Evolutionary conservation across 176 grass and related monocot genomes (phyloP).

Genomic region (Raddia distichophylla): DNA sequence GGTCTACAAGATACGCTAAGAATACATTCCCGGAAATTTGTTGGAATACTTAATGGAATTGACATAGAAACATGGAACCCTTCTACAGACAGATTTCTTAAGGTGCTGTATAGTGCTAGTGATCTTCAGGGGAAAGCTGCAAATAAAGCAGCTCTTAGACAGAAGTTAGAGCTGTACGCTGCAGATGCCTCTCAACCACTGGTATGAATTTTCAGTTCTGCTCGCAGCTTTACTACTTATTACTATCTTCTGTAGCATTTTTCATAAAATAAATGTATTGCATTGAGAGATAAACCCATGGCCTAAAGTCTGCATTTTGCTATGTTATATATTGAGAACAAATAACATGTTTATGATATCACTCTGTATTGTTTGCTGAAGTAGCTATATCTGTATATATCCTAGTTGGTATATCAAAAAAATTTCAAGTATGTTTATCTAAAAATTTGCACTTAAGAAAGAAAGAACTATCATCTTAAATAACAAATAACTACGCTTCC

Average conservation of each 20-base stretch:
- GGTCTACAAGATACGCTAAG: constrained; percentile 85
- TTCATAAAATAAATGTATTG: too few relatives aligned
- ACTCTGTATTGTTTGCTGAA: too few relatives aligned
- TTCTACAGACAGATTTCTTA: constrained; percentile 67
- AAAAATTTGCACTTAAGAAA: too few relatives aligned
- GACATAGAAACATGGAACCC: constrained; percentile 97
- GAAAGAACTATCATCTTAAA: too few relatives aligned
- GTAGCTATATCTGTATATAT: too few relatives aligned
- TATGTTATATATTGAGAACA: too few relatives aligned
- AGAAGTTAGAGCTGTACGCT: constrained; percentile 60
- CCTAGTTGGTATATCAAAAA: too few relatives aligned
- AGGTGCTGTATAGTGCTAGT: constrained; percentile 69
- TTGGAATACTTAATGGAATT: constrained; percentile 94
- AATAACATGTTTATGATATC: too few relatives aligned
- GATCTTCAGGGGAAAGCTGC: constrained; percentile 74
- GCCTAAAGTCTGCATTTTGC: too few relatives aligned
- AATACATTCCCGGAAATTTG: constrained; percentile 85
- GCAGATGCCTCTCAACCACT: constrained; percentile 69
- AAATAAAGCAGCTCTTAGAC: constrained; percentile 76
- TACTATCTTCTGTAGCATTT: not conserved
- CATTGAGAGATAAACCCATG: too few relatives aligned
- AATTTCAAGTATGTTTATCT: too few relatives aligned
- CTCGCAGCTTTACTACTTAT: not conserved
- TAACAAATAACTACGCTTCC: too few relatives aligned
- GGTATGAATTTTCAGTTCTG: constrained; percentile 43